A percentile compares a stretch with the other conserved stretches of the same genome.
These are phyloP conservation scores for Arthrobotrys megalospora DNA, from an alignment of 2,329 filamentous ascomycete species.

Conservation along the genomic window DNA sequence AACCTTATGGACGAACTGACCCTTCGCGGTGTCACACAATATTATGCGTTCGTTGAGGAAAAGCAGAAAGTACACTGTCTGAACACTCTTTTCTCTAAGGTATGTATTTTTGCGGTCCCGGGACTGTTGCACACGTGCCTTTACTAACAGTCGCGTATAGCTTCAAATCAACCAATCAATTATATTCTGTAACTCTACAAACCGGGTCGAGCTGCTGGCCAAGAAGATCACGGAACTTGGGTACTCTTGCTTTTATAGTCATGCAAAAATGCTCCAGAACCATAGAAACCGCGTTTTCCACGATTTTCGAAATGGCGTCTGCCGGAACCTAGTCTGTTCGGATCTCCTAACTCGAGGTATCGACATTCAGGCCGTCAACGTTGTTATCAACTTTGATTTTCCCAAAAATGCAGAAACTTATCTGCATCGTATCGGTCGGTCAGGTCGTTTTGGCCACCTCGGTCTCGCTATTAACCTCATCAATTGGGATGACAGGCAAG, in stretches of 20 bases:
- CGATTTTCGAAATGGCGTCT: slow-evolving; percentile 97
- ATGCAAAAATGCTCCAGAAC: slow-evolving; percentile 97
- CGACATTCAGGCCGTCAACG: slow-evolving; percentile 98
- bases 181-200: slow-evolving; percentile 99
- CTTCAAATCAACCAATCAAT: slow-evolving; percentile 99
- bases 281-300: slow-evolving; percentile 99
- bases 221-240: slow-evolving; percentile 99
- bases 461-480: slow-evolving; percentile 99
- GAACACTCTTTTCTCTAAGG: slow-evolving; percentile 97
- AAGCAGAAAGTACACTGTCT: slow-evolving; percentile 99
- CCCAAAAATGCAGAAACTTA: slow-evolving; percentile 99
- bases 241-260: slow-evolving; percentile 99
- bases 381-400: slow-evolving; percentile 99
- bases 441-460: slow-evolving; percentile 95
- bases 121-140: neutral
- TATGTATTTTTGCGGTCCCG: slow-evolving; percentile 7
- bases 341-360: slow-evolving; percentile 98
- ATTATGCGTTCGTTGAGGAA: slow-evolving; percentile 99
- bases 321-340: slow-evolving; percentile 97
- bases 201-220: slow-evolving; percentile 94
- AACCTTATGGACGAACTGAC: slow-evolving; percentile 99
- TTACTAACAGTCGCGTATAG: slow-evolving; percentile 60
- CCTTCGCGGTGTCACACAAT: slow-evolving; percentile 96
- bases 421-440: slow-evolving; percentile 96
- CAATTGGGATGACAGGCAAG: slow-evolving; percentile 89